phyloP scores from a whole-genome alignment of 306 rosid species.

The Glycyrrhiza uralensis region DNA sequence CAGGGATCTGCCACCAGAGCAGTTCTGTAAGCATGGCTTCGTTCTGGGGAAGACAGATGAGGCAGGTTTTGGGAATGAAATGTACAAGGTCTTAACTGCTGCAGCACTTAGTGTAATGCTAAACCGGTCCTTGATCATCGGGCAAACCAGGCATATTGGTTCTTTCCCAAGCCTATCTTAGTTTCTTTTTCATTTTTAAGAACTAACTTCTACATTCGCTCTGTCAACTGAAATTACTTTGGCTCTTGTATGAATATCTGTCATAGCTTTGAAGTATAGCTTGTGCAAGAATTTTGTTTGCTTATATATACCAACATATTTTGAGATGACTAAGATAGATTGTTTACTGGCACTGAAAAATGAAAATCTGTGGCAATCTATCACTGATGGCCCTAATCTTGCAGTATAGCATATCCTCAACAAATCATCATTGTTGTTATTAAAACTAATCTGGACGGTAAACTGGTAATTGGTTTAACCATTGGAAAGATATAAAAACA shows the following conservation, averaged over 20 bases:
- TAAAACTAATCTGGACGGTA: background rate
- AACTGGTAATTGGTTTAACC: background rate
- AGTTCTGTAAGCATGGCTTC: constrained; percentile 86
- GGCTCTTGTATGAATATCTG: background rate
- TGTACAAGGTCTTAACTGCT: constrained; percentile 88
- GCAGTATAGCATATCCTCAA: background rate
- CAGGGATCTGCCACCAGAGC: constrained; percentile 63
- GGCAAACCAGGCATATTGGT: constrained; percentile 99
- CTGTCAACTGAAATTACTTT: background rate
- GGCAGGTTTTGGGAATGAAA: constrained; percentile 98
- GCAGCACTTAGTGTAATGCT: constrained; percentile 89
- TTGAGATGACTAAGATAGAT: background rate
- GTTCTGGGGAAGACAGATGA: constrained; percentile 87
- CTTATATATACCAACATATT: background rate
- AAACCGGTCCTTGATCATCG: constrained; percentile 95
- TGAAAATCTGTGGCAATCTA: background rate
- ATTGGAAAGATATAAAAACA: background rate
- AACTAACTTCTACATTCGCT: background rate
- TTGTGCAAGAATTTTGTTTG: background rate
- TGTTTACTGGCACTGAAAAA: background rate
- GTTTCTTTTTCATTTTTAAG: constrained; percentile 44
- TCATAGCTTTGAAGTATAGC: background rate
- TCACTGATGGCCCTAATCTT: background rate
- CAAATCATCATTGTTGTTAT: background rate
- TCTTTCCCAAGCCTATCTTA: constrained; percentile 68